A percentile compares a stretch with the other conserved stretches of the same genome.
Conservation (phyloP, 345 rosid genomes). For the Kandelia obovata region DNA sequence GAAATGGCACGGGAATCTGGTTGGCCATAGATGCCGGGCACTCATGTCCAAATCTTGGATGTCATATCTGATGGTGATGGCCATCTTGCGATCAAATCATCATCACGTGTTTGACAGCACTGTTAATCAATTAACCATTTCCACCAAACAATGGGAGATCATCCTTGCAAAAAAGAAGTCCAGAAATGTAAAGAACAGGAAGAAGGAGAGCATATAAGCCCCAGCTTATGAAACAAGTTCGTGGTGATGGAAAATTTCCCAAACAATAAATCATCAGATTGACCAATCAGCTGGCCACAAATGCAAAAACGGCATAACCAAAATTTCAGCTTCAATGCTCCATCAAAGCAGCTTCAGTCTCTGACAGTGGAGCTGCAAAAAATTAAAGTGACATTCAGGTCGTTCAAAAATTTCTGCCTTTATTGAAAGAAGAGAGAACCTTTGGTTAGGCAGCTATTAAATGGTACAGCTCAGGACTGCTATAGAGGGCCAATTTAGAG, state of each 20-base stretch:
- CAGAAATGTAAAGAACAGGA: slow-evolving; percentile 9
- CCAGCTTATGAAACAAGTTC: slow-evolving; percentile 19
- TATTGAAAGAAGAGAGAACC: no score
- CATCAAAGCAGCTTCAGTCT: slow-evolving; percentile 78
- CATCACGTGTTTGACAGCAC: slow-evolving; percentile 16
- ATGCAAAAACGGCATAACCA: slow-evolving; percentile 1
- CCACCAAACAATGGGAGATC: slow-evolving; percentile 7
- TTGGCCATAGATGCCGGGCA: neutral
- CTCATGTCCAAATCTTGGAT: slow-evolving; percentile 3
- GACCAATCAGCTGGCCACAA: slow-evolving; percentile 16
- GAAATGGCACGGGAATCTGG: slow-evolving; percentile 2
- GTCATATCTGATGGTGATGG: neutral
- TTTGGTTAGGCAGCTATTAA: no score
- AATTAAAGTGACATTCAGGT: slow-evolving; percentile 12
- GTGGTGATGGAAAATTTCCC: slow-evolving; percentile 24
- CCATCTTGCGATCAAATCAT: slow-evolving; percentile 5
- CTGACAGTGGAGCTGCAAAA: slow-evolving; percentile 77
- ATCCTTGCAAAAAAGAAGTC: slow-evolving; percentile 8
- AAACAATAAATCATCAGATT: slow-evolving; percentile 19
- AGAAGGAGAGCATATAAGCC: slow-evolving; percentile 19
- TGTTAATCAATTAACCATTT: slow-evolving; percentile 5
- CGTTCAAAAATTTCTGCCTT: no score
- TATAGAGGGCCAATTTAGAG: no score
- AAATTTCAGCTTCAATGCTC: slow-evolving; percentile 45
- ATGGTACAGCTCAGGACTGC: no score